These are phyloP conservation scores for Circinella umbellata DNA, from an alignment of 371 early-diverging fungal genomes.

Conservation along the genomic window DNA sequence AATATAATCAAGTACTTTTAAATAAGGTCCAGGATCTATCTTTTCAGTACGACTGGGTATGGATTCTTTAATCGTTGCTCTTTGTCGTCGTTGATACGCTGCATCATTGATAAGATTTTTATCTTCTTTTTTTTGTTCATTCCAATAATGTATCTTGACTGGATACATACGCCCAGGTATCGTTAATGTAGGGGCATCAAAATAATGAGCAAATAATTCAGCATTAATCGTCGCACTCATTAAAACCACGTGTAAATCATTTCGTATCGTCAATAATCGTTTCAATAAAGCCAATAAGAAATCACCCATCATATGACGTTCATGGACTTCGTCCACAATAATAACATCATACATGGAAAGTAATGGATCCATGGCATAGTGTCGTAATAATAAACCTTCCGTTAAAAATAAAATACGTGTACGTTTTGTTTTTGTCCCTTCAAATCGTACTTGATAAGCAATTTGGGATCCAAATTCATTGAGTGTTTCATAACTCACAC, in stretches of 20 bases:
- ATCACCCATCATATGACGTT: slow-evolving; percentile 66
- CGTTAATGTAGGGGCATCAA: slow-evolving; percentile 57
- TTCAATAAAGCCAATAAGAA: slow-evolving; percentile 63
- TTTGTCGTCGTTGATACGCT: slow-evolving; percentile 47
- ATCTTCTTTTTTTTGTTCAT: slow-evolving; percentile 40
- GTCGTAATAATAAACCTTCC: slow-evolving; percentile 68
- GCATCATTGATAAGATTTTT: slow-evolving; percentile 61
- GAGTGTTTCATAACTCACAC: slow-evolving; percentile 72
- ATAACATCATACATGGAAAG: slow-evolving; percentile 65
- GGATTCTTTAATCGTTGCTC: slow-evolving; percentile 46
- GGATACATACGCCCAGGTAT: slow-evolving; percentile 59
- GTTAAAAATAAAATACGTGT: slow-evolving; percentile 72
- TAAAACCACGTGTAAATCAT: slow-evolving; percentile 60
- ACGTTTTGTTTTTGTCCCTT: slow-evolving; percentile 62
- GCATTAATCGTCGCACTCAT: slow-evolving; percentile 87
- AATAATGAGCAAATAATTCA: slow-evolving; percentile 66
- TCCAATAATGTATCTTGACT: slow-evolving; percentile 56
- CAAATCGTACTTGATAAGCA: slow-evolving; percentile 76
- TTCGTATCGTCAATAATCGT: slow-evolving; percentile 45
- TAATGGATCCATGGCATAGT: slow-evolving; percentile 61
- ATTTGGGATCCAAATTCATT: slow-evolving; percentile 71
- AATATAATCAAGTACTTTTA: slow-evolving; percentile 65
- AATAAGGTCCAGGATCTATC: slow-evolving; percentile 59
- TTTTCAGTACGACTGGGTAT: slow-evolving; percentile 48
- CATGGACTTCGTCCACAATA: slow-evolving; percentile 83